phyloP scores from a whole-genome alignment of 179 eudicot genomes.

The Carnegiea gigantea region DNA sequence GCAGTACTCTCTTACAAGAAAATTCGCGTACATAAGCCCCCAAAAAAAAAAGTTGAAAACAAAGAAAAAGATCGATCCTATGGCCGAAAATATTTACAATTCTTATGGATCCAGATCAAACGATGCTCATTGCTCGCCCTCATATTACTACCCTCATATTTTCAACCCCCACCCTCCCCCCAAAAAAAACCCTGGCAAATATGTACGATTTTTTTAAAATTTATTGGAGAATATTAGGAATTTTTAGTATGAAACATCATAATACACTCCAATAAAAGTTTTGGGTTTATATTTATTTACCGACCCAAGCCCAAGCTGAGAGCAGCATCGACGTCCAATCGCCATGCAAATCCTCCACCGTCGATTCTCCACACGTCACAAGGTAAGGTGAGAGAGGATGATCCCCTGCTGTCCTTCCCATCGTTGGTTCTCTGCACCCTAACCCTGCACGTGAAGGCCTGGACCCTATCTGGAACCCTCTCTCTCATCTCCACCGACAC shows the following conservation, averaged over 20 bases:
- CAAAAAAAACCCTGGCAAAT: neutral
- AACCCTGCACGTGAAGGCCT: constrained; percentile 44
- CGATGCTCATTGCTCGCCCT: neutral
- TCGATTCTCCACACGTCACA: constrained; percentile 68
- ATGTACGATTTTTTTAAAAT: neutral
- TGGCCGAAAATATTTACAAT: neutral
- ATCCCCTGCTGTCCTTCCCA: constrained; percentile 25
- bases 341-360: constrained; percentile 64
- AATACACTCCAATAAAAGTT: constrained; percentile 12
- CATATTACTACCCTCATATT: neutral
- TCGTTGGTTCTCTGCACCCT: constrained; percentile 27
- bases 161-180: no score
- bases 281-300: neutral
- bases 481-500: constrained; percentile 33
- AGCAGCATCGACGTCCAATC: constrained; percentile 56
- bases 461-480: constrained; percentile 16
- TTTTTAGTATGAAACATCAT: neutral
- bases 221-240: constrained; percentile 16
- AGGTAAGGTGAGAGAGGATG: constrained; percentile 26
- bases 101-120: neutral
- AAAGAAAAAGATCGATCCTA: neutral
- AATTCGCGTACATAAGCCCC: neutral
- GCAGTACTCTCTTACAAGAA: constrained; percentile 3
- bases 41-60: neutral
- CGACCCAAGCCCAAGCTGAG: constrained; percentile 40